phyloP scores from a whole-genome alignment of 2,329 filamentous ascomycete species.

The Fusarium sp. region DNA sequence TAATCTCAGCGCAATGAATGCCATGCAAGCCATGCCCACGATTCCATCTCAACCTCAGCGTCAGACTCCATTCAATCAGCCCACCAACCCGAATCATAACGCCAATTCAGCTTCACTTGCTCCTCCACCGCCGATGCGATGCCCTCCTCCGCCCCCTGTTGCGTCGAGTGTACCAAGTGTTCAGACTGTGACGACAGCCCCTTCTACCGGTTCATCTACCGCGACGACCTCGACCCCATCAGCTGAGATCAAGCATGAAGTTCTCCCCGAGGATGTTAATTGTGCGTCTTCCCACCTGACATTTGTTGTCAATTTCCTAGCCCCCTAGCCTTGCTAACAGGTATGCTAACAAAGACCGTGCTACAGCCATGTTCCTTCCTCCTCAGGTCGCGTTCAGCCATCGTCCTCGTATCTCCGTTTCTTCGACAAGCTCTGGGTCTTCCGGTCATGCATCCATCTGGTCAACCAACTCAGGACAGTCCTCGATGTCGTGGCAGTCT shows the following conservation, averaged over 20 bases:
- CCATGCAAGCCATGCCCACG: conserved; percentile 29
- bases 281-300: conserved; percentile 36
- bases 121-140: conserved; percentile 51
- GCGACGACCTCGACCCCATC: conserved; percentile 44
- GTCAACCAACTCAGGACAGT: conserved; percentile 57
- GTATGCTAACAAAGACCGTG: conserved; percentile 31
- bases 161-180: conserved; percentile 39
- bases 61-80: conserved; percentile 34
- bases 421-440: conserved; percentile 63
- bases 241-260: conserved; percentile 50
- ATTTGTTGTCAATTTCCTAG: not conserved
- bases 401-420: conserved; percentile 61
- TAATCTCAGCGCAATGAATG: conserved; percentile 29
- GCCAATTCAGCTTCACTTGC: conserved; percentile 40
- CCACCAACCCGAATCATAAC: conserved; percentile 38
- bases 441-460: conserved; percentile 62
- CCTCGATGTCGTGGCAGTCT: conserved; percentile 57
- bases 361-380: conserved; percentile 52
- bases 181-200: conserved; percentile 36
- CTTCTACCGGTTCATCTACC: conserved; percentile 39
- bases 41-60: conserved; percentile 30
- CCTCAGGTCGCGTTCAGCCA: conserved; percentile 56
- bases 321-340: conserved; percentile 19
- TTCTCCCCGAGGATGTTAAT: conserved; percentile 48
- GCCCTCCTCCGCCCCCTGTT: conserved; percentile 50